Evolutionary conservation across 352 stramenopile genomes (phyloP), one percentile per base, ranked within the genome.

Genomic region (Phytopythium aichiense): DNA sequence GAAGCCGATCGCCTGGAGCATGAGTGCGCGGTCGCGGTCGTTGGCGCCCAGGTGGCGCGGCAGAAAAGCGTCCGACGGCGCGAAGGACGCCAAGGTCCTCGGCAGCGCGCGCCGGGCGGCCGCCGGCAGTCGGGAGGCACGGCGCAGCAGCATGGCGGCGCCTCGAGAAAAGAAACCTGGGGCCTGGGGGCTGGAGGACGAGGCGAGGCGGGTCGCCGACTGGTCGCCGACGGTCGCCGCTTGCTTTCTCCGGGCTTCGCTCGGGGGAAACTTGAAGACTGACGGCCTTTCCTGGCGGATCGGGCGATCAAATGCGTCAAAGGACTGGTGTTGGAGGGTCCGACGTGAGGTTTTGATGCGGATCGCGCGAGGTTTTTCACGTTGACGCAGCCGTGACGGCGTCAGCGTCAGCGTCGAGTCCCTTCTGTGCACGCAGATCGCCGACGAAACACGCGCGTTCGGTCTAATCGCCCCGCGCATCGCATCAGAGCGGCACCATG

Each of bases 1-100:
- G 69, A 98, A 98, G 42, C 96, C 96, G 37, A 99, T 83, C 12
- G 74, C 87, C 52, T 89, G 64, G 31, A 99, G 79, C 97, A 99
- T 99, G 7, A 84, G 69, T 57, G 87, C 73, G 30, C 87, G 84
- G 60, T 99, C 94, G 48, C 73, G 81, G 20, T 93, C 81, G 64
- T 75, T 87, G 7, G 71, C 70, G 61, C 97, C 97, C 42, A 99
- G 49, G 69, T 94, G 84, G 65, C 84, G 84, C 48, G 79, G 81
- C 58, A 90, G 57, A 63, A 94, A 94, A 18, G 74, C 71, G 66
- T 91, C 84, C 2, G 76, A 67, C 37, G 73, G 76, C 28, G 79
- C 68, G 56, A 87, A 89, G 49, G 63, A 60, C 18, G 63, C 54
- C n/a, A 59, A 25, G 22, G 37, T 18, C 37, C 54, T 37, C 54